phyloP scores from a whole-genome alignment of 78 protist species.

The Protostelium mycophagum region DNA sequence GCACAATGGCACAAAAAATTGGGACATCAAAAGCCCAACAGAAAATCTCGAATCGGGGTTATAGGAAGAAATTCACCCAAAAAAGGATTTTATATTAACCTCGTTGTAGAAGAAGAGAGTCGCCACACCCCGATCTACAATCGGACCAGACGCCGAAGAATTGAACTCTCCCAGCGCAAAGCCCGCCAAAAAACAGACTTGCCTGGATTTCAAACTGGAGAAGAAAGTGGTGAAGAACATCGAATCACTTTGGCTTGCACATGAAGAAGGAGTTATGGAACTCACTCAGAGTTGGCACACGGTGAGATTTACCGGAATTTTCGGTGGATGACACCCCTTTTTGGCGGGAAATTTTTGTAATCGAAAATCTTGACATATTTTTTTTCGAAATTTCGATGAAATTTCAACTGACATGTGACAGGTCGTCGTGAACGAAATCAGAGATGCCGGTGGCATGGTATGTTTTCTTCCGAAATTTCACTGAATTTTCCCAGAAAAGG shows the following conservation, averaged over 20 bases:
- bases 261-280: neutral
- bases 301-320: neutral
- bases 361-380: no score
- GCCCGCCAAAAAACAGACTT: neutral
- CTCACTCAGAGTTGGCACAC: neutral
- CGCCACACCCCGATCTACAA: no score
- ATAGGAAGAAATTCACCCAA: no score
- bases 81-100: no score
- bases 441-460: neutral
- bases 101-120: no score
- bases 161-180: no score
- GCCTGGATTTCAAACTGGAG: neutral
- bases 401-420: neutral
- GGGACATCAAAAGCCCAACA: neutral
- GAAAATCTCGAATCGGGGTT: no score
- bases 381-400: neutral
- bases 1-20: neutral
- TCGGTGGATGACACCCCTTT: no score
- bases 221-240: neutral
- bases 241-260: neutral
- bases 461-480: neutral
- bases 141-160: no score
- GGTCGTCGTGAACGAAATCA: neutral
- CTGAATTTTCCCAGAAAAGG: neutral
- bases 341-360: no score